Evolutionary conservation across 345 rosid genomes (phyloP).

Genomic region (Sisymbrium altissimum): DNA sequence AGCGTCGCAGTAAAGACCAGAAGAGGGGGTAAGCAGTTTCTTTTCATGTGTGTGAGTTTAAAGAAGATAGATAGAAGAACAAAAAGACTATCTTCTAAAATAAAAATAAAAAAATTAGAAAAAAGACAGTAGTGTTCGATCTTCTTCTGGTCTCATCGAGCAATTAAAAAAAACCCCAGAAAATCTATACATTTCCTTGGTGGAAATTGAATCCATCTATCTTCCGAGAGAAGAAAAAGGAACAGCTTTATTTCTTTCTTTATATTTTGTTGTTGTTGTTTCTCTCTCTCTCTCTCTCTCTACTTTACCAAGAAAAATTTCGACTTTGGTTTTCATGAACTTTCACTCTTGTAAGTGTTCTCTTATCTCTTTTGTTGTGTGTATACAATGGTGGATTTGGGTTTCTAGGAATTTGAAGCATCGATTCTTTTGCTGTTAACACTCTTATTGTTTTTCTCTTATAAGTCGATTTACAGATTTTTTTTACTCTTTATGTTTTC

Average conservation of each 20-base stretch:
- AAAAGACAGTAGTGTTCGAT: conserved; percentile 5
- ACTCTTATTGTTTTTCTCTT: neutral
- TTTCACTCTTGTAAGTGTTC: conserved; percentile 34
- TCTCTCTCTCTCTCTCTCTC: too few species aligned
- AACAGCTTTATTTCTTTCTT: neutral
- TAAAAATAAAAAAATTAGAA: too few species aligned
- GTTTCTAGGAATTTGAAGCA: neutral
- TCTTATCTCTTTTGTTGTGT: conserved; percentile 1
- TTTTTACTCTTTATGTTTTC: neutral
- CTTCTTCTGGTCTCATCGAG: conserved; percentile 23
- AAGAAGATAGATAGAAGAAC: conserved; percentile 31
- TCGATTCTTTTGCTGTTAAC: conserved; percentile 6
- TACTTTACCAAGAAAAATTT: neutral
- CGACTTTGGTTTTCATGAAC: conserved; percentile 21
- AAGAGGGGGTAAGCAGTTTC: conserved; percentile 29
- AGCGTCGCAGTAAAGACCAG: conserved; percentile 31
- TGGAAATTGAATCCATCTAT: conserved; percentile 20
- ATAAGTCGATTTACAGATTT: neutral
- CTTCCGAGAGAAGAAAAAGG: neutral
- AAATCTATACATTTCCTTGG: neutral
- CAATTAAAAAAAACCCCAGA: neutral
- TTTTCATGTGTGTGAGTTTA: conserved; percentile 5
- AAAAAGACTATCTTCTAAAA: too few species aligned
- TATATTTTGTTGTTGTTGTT: neutral
- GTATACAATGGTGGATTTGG: conserved; percentile 17